Evolutionary conservation across 2,329 filamentous ascomycete genomes (phyloP), one percentile per base, ranked within the genome.

Genomic region (Tolypocladium pustulatum): DNA sequence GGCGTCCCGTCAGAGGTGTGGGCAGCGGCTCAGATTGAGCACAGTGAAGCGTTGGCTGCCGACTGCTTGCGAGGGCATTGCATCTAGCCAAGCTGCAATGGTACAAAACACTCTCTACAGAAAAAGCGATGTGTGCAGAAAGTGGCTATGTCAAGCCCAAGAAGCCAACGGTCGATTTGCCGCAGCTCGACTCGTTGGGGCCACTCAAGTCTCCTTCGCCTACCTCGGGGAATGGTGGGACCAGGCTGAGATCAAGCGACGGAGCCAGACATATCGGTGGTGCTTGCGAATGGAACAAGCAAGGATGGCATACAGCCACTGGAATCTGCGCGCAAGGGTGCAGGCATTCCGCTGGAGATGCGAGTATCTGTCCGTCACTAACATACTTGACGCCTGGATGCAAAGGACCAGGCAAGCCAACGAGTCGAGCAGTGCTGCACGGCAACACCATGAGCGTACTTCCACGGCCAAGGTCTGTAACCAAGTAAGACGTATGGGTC

Each of bases 271-370:
- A 10, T 72, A 66, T 56, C 64, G 60, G 10, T 64, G 60, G 38
- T 58, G 60, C 49, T 32, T 64, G 2, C 59, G 66, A 15, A 37
- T 60, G 15, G 59, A 66, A 36, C 67, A 66, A 15, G 64, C 59
- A 10, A 57, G 36, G 12, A 62, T 61, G 27, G 60, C 59, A 6
- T 68, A 73, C 51, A 59, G 66, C 37, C 58, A 62, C n/a, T 75
- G 72, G 72, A 70, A 70, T 53, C 57, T 74, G 22, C 64, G 61
- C 49, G 67, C 69, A 46, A 69, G 71, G 55, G 66, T 66, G 8
- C 67, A 72, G 56, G 70, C 69, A 13, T 72, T 72, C 54, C 63
- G 62, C 27, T 72, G 69, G 68, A 70, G 62, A 56, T 63, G 61
- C n/a, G 70, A 73, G 40, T 74, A 69, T 62, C 58, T 68, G 22